A percentile compares a stretch with the other conserved stretches of the same genome.
Conservation (phyloP, 441 rosid genomes). For the Euphorbia celastroides region DNA sequence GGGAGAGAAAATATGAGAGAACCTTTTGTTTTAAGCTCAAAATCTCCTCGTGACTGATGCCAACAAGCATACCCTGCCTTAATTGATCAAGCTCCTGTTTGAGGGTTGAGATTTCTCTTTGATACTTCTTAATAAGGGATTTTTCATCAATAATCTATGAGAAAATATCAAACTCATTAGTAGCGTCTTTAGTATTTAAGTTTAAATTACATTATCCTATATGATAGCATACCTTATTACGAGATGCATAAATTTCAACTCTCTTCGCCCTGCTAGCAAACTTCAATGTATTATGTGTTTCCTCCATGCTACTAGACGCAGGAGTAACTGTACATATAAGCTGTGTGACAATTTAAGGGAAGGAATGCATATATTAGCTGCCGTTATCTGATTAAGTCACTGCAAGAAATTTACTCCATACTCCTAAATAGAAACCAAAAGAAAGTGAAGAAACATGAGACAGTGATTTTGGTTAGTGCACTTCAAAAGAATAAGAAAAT, state of each 20-base stretch:
- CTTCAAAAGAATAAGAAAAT: not conserved
- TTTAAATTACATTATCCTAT: not conserved
- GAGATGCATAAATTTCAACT: constrained; percentile 94
- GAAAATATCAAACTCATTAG: constrained; percentile 18
- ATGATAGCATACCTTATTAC: constrained; percentile 70
- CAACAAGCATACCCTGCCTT: constrained; percentile 74
- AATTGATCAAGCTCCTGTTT: constrained; percentile 87
- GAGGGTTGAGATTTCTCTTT: constrained; percentile 84
- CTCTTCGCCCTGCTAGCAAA: constrained; percentile 99
- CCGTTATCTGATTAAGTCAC: not conserved
- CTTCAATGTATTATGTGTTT: constrained; percentile 97
- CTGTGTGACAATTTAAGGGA: constrained; percentile 36
- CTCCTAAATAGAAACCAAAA: constrained; percentile 9
- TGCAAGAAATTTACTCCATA: not conserved
- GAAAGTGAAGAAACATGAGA: not conserved
- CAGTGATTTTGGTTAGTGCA: no score
- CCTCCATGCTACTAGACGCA: constrained; percentile 96
- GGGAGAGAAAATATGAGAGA: constrained; percentile 12
- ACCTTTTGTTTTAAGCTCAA: constrained; percentile 90
- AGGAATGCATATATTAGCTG: constrained; percentile 5
- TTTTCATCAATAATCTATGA: constrained; percentile 96
- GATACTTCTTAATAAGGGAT: constrained; percentile 95
- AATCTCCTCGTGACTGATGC: constrained; percentile 92
- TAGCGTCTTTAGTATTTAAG: constrained; percentile 10
- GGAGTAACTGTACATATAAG: constrained; percentile 99